These are phyloP conservation scores for Sugiyamaella mastotermitis DNA, from an alignment of 805 yeast genomes.

Conservation along the genomic window DNA sequence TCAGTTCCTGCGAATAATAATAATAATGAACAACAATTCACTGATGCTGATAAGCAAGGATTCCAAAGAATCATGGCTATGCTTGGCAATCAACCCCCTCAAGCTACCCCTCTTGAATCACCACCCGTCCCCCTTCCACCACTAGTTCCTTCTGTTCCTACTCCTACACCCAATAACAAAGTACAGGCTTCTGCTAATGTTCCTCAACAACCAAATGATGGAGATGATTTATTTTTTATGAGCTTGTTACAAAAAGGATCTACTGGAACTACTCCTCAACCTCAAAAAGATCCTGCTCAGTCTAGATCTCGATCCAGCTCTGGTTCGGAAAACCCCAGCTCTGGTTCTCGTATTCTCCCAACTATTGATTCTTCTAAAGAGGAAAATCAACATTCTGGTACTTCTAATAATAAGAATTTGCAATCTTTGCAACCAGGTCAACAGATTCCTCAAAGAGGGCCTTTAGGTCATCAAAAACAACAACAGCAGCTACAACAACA, in stretches of 20 bases:
- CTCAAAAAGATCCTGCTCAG: constrained; percentile 3
- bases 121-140: constrained; percentile 3
- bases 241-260: constrained; percentile 20
- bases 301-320: neutral
- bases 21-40: neutral
- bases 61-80: constrained; percentile 28
- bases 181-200: constrained; percentile 5
- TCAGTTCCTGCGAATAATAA: neutral
- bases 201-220: constrained; percentile 3
- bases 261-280: neutral
- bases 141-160: neutral
- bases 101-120: neutral
- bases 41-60: constrained; percentile 26
- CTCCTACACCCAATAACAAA: neutral
- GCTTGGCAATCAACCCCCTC: constrained; percentile 18
- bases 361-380: neutral
- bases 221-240: constrained; percentile 21
- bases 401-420: no score
- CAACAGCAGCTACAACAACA: no score
- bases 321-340: neutral
- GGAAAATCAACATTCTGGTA: no score
- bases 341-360: neutral
- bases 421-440: no score
- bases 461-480: no score
- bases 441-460: no score